These are phyloP conservation scores for Zygosaccharomyces lentus DNA, from an alignment of 805 yeast species.

Conservation along the genomic window DNA sequence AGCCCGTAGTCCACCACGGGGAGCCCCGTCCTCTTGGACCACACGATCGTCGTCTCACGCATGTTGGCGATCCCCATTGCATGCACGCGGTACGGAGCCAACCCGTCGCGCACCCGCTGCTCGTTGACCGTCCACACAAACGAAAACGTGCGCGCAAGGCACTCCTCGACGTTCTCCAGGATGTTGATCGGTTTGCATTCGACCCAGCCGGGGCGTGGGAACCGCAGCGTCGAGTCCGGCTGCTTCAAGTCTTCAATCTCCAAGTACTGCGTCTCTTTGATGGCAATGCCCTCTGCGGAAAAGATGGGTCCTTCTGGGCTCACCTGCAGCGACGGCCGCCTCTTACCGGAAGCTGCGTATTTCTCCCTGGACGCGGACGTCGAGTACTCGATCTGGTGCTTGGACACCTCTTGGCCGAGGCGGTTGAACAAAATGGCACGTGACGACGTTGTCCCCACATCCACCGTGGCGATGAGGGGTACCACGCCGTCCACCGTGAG, in stretches of 20 bases:
- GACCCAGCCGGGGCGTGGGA: conserved; percentile 88
- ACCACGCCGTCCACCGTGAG: conserved; percentile 15
- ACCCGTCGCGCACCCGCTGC: conserved; percentile 40
- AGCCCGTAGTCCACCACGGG: conserved; percentile 80
- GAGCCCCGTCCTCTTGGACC: conserved; percentile 79
- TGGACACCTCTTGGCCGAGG: conserved; percentile 73
- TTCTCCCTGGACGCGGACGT: conserved; percentile 60
- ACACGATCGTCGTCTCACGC: conserved; percentile 89
- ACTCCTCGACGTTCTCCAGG: conserved; percentile 65
- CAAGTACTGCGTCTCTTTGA: conserved; percentile 52
- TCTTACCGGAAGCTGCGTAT: conserved; percentile 42
- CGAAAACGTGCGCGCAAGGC: conserved; percentile 63
- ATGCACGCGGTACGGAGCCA: conserved; percentile 56
- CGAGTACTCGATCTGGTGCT: conserved; percentile 85
- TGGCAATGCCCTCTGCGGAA: conserved; percentile 71
- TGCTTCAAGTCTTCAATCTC: conserved; percentile 53
- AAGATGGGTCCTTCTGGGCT: conserved; percentile 45
- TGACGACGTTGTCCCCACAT: conserved; percentile 89
- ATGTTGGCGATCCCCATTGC: conserved; percentile 90
- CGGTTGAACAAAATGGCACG: conserved; percentile 77
- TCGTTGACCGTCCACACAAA: conserved; percentile 54
- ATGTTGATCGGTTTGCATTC: conserved; percentile 87
- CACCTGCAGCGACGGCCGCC: conserved; percentile 39
- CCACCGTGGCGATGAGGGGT: conserved; percentile 65
- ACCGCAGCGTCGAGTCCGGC: conserved; percentile 58